Evolutionary conservation across 2,329 filamentous ascomycete genomes (phyloP), one percentile per base, ranked within the genome.

Genomic region (Trichoderma sp.): DNA sequence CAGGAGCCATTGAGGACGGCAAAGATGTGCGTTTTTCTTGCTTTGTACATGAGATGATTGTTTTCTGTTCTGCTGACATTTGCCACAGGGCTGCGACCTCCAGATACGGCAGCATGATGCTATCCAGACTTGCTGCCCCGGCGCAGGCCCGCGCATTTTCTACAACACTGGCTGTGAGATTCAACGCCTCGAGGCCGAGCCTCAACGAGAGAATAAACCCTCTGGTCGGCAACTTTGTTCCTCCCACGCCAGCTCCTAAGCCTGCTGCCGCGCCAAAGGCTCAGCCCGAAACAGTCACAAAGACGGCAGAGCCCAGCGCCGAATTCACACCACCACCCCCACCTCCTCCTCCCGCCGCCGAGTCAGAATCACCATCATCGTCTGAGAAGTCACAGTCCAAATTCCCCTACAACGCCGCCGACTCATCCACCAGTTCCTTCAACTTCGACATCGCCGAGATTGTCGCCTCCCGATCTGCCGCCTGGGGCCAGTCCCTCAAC

Each of bases 361-460:
- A 57, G 27, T 40, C 57, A 64, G 61, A 27, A 64, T 64, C 61
- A 2, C 47, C 69, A n/a, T 61, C 65, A 24, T 60, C 59, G 11
- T n/a, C 66, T 19, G 40, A 63, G 33, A 47, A 58, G 49, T 31
- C 56, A 40, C 14, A 37, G 19, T 58, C 69, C 16, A 6, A 33
- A 21, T 72, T 75, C 69, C 63, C 72, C n/a, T 78, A 77, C 70
- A 71, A 74, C 59, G 76, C 76, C 37, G 71, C 77, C 68, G 73
- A 74, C 33, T 53, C 68, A 60, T 56, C 67, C 62, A 66, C 67
- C 60, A 66, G 57, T n/a, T 69, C 70, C 16, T 49, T 72, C 62
- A 73, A 72, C 70, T 68, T 80, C 59, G 77, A 83, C 70, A 76
- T 82, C 35, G 74, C 78, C 49, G 74, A 75, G 53, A 77, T 83